Evolutionary conservation across 2,329 filamentous ascomycete genomes (phyloP), one percentile per base, ranked within the genome.

Genomic region (Diplodia intermedia): DNA sequence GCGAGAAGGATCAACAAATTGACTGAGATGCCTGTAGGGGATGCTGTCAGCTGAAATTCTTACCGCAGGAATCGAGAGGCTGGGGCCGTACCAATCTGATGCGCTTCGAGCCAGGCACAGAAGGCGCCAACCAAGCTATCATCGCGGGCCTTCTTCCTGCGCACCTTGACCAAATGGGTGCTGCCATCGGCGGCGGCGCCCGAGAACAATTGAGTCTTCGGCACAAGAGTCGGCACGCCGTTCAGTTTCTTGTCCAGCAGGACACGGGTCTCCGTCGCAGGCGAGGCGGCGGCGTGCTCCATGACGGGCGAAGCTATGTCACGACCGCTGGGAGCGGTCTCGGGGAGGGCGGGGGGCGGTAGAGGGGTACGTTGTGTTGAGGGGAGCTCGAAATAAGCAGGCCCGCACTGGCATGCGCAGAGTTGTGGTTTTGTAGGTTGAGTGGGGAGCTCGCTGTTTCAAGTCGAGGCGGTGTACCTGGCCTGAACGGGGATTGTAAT

Each of bases 1-100:
- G 91, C 88, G 71, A 97, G 88, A 71, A 96, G 89, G 68, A 92
- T 88, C 71, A 97, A 84, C 69, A 95, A 89, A 78, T 96, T 97
- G 79, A 95, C 86, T 14, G 93, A 92, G 72, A 97, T 88, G 69
- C 92, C 93, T 93, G 74, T 49, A 49, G 5, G 26, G 23, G 33
- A 43, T 33, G 23, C 9, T 14, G 50, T 62, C 26, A 40, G 36
- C 26, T 31, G 29, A 65, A 31, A n/a, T 18, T 4, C 12, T 12
- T 33, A 15, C 11, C 3, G 11, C 20, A 33, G 38, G 12, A 20
- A 4, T n/a, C 33, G 23, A 26, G n/a, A 52, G 26, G 47, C 26
- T 23, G 31, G 14, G 23, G 20, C 81, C 88, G 69, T 88, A 94
- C 91, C 91, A 74, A 92, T 89, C 78, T 94, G 91, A 78, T 94